Evolutionary conservation across 2,329 filamentous ascomycete genomes (phyloP), one percentile per base, ranked within the genome.

Genomic region (Nectriaceae sp.): DNA sequence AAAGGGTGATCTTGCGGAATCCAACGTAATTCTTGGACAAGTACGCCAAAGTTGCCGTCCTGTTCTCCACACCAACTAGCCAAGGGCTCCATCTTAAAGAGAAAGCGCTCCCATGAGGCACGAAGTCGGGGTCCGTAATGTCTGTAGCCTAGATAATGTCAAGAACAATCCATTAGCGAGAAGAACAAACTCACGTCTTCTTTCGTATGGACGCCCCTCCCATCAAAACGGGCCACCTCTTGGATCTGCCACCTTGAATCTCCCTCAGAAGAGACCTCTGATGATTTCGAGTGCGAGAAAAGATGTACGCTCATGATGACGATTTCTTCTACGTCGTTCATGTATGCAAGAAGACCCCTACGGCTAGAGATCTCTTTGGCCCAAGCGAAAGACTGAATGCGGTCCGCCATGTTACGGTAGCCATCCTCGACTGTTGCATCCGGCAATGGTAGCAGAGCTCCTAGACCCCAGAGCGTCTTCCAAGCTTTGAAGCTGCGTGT

Each of bases 81-180:
- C 80, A 84, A 0, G 80, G 78, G 21, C 78, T 77, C 76, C 78
- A 84, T 55, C 68, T 75, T 3, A 84, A 57, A 3, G 75, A 74
- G 47, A 78, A 82, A 1, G 75, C 73, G 4, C 76, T 79, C 5
- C 70, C 72, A 21, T 65, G 69, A 2, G 78, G 75, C 3, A 72
- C 66, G 45, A 72, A 80, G 43, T 83, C 76, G 0, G 76, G 74
- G 46, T 83, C 77, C 2, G 57, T 59, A 1, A 58, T 51, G 47
- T 70, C 62, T n/a, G 47, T 42, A 4, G 49, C 56, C 69, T 71
- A 16, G 20, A 19, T 3, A 21, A 26, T n/a, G 39, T 64, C 42
- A 63, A 47, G 37, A 15, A 10, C 5, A 21, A 20, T n/a, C 3
- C 11, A 13, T 33, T 26, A 5, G 2, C 4, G 31, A 8, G 8